Evolutionary conservation across 2,329 filamentous ascomycete species (phyloP).

Genomic region (Coniochaeta sp.): DNA sequence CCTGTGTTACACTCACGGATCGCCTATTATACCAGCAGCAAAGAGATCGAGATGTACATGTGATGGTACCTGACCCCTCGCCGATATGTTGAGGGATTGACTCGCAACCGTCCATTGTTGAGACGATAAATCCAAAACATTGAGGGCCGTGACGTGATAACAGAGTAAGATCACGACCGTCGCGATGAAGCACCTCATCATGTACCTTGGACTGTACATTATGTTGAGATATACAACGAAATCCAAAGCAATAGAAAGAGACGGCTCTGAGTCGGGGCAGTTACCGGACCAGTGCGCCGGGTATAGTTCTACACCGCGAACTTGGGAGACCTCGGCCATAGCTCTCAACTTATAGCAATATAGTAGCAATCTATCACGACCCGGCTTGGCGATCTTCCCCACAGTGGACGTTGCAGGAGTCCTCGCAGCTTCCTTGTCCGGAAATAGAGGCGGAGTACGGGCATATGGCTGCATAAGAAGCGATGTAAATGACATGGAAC

Average conservation of each 20-base stretch:
- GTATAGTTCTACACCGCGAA: background rate
- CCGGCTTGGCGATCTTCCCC: background rate
- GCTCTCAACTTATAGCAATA: background rate
- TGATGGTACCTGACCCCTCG: slow-evolving; percentile 48
- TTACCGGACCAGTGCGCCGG: background rate
- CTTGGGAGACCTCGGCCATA: background rate
- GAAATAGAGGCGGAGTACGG: background rate
- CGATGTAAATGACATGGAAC: background rate
- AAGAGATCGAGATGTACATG: slow-evolving; percentile 53
- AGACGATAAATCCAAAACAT: slow-evolving; percentile 31
- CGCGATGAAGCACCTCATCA: background rate
- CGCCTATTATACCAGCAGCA: slow-evolving; percentile 42
- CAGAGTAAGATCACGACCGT: background rate
- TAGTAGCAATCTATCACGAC: background rate
- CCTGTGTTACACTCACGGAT: slow-evolving; percentile 21
- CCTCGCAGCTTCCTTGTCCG: background rate
- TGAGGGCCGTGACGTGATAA: background rate
- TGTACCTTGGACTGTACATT: background rate
- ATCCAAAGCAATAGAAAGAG: no score
- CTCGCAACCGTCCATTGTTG: slow-evolving; percentile 37
- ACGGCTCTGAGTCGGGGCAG: no score
- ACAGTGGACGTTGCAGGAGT: background rate
- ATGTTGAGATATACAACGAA: background rate
- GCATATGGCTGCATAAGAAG: background rate
- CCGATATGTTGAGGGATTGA: slow-evolving; percentile 37